These are phyloP conservation scores for Schizopora paradoxa DNA, from an alignment of 1,284 basidiomycete species.

Conservation along the genomic window DNA sequence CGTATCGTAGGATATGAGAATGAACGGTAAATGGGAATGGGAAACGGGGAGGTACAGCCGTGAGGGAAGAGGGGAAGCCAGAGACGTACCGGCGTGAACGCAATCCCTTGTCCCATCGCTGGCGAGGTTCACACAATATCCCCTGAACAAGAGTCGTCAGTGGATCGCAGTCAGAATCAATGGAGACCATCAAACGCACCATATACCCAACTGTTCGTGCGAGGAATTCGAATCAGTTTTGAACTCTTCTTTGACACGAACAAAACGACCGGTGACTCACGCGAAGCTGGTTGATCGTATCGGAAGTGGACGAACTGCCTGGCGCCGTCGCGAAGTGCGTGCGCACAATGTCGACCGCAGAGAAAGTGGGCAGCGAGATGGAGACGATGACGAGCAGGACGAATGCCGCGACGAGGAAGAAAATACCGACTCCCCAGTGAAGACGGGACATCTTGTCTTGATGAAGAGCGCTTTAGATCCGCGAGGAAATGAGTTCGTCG, in stretches of 20 bases:
- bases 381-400: conserved; percentile 62
- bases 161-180: too few relatives aligned
- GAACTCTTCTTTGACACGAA: conserved; percentile 9
- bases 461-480: too few relatives aligned
- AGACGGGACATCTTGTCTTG: conserved; percentile 29
- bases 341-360: conserved; percentile 59
- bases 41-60: too few relatives aligned
- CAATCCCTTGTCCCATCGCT: too few relatives aligned
- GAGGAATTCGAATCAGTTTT: too few relatives aligned
- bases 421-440: conserved; percentile 61
- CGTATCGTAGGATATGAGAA: too few relatives aligned
- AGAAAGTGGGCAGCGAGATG: conserved; percentile 62
- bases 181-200: conserved; percentile 34
- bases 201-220: conserved; percentile 49
- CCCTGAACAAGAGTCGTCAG: conserved; percentile 33
- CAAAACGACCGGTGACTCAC: conserved; percentile 37
- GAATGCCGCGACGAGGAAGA: conserved; percentile 59
- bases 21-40: too few relatives aligned
- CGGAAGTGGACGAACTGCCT: conserved; percentile 28
- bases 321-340: conserved; percentile 39
- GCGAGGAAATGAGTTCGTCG: too few relatives aligned
- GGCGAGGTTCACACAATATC: conserved; percentile 47
- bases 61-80: too few relatives aligned
- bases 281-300: conserved; percentile 41
- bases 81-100: too few relatives aligned